phyloP scores from a whole-genome alignment of 495 filamentous ascomycete genomes.

The Venustampulla echinocandica region DNA sequence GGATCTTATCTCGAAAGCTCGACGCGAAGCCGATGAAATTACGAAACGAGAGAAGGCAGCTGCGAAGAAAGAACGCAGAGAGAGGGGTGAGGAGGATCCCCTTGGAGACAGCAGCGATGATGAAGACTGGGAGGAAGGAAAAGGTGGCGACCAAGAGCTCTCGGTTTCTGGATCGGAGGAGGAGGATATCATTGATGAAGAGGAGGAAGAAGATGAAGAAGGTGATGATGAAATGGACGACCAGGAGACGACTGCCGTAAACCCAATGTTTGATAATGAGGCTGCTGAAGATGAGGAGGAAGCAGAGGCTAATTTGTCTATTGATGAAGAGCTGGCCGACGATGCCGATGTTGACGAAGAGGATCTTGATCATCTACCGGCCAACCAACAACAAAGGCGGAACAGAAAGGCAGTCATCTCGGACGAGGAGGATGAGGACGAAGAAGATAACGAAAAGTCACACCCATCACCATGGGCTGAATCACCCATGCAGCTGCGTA shows the following conservation, averaged over 20 bases:
- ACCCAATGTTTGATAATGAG: constrained; percentile 28
- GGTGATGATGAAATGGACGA: constrained; percentile 25
- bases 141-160: constrained; percentile 33
- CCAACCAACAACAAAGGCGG: constrained; percentile 30
- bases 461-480: constrained; percentile 36
- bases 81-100: constrained; percentile 40
- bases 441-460: constrained; percentile 49
- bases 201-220: constrained; percentile 27
- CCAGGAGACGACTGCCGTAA: constrained; percentile 22
- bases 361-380: constrained; percentile 19
- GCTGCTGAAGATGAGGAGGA: constrained; percentile 36
- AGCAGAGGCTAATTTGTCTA: constrained; percentile 25
- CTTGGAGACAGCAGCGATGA: constrained; percentile 42
- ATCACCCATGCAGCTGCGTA: constrained; percentile 22
- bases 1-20: constrained; percentile 74
- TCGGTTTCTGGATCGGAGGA: constrained; percentile 19
- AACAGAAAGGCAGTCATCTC: constrained; percentile 33
- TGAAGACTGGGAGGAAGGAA: constrained; percentile 43
- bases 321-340: constrained; percentile 14
- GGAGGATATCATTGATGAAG: neutral
- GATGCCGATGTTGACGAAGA: constrained; percentile 14
- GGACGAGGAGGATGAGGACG: constrained; percentile 61
- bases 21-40: constrained; percentile 71
- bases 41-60: constrained; percentile 64
- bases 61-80: constrained; percentile 51